Evolutionary conservation across 2,329 filamentous ascomycete genomes (phyloP).

Genomic region (Aspergillus pseudoviridinutans): DNA sequence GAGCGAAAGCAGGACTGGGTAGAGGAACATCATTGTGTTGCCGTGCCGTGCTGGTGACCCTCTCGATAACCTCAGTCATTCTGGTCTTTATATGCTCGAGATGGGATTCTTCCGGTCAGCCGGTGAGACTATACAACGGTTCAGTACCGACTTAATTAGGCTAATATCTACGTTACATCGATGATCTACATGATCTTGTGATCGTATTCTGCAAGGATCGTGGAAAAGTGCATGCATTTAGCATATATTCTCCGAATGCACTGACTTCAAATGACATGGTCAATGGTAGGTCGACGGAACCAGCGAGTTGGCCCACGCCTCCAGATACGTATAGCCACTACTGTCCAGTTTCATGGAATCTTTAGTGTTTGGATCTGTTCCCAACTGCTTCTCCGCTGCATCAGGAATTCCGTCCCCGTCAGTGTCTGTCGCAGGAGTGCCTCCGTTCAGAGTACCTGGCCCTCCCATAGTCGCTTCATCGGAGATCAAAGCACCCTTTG

Average conservation of each 20-base stretch:
- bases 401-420: slow-evolving; percentile 17
- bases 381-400: slow-evolving; percentile 10
- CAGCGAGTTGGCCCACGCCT: slow-evolving; percentile 16
- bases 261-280: not conserved
- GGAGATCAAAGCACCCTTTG: slow-evolving; percentile 11
- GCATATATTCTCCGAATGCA: not conserved
- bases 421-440: slow-evolving; percentile 6
- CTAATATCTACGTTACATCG: not conserved
- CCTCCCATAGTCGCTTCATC: slow-evolving; percentile 14
- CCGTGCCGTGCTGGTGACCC: not conserved
- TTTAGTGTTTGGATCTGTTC: slow-evolving; percentile 12
- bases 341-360: slow-evolving; percentile 12
- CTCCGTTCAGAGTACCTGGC: slow-evolving; percentile 10
- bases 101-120: not conserved
- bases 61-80: not conserved
- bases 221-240: not conserved
- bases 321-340: slow-evolving; percentile 14
- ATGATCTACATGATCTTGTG: not conserved
- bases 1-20: not conserved
- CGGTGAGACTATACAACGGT: not conserved
- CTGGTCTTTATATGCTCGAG: not conserved
- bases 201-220: not conserved
- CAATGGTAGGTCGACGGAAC: slow-evolving; percentile 9
- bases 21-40: not conserved
- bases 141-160: not conserved